A percentile compares a stretch with the other conserved stretches of the same genome.
Conservation (phyloP, 495 filamentous ascomycete genomes). For the Clavariopsis aquatica region DNA sequence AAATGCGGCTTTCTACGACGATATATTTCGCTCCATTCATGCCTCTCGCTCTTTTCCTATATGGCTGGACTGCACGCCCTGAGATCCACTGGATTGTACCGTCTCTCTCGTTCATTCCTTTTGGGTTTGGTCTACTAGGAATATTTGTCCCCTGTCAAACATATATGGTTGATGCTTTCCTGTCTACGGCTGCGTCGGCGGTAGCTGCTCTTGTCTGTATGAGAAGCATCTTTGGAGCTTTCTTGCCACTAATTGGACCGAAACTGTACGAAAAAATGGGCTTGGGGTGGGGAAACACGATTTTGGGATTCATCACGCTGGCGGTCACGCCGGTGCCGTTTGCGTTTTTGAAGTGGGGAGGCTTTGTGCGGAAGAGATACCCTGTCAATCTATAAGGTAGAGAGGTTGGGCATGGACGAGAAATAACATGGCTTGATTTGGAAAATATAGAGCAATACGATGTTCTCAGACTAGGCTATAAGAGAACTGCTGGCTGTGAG, state of each 20-base stretch:
- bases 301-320: conserved; percentile 50
- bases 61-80: conserved; percentile 29
- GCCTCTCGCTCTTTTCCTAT: conserved; percentile 31
- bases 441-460: no score
- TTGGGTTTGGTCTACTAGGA: conserved; percentile 56
- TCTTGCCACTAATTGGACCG: conserved; percentile 54
- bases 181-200: conserved; percentile 38
- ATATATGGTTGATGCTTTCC: conserved; percentile 46
- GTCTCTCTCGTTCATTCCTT: conserved; percentile 55
- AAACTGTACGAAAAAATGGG: conserved; percentile 51
- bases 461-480: no score
- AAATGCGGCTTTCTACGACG: conserved; percentile 28
- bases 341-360: conserved; percentile 38
- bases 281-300: conserved; percentile 51
- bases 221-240: conserved; percentile 53
- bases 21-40: conserved; percentile 30
- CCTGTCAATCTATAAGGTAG: conserved; percentile 9
- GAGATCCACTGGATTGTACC: conserved; percentile 47
- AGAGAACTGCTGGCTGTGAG: no score
- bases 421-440: no score
- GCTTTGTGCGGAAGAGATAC: conserved; percentile 22
- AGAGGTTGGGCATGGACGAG: no score
- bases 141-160: conserved; percentile 40
- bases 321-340: conserved; percentile 45
- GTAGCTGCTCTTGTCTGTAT: conserved; percentile 54